These are phyloP conservation scores for Dactylellina drechsleri DNA, from an alignment of 2,329 filamentous ascomycete species.

Conservation along the genomic window DNA sequence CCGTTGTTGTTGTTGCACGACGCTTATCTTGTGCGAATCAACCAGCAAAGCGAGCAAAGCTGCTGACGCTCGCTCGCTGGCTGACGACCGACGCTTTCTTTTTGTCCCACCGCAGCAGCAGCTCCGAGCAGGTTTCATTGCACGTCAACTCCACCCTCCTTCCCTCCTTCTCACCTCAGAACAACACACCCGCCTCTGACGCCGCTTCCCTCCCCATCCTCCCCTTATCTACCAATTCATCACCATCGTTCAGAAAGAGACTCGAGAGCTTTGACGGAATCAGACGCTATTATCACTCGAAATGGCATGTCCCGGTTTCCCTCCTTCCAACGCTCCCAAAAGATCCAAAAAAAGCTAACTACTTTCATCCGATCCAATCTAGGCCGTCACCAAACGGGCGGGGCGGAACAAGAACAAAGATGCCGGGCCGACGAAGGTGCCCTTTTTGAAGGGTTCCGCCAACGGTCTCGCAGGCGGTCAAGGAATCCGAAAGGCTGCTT, in stretches of 20 bases:
- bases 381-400: conserved; percentile 70
- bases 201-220: conserved; percentile 91
- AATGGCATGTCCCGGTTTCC: conserved; percentile 29
- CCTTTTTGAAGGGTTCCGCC: conserved; percentile 58
- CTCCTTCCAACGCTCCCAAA: conserved; percentile 21
- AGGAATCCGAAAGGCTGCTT: conserved; percentile 90
- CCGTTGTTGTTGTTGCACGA: conserved; percentile 9
- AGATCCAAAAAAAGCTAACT: conserved; percentile 24
- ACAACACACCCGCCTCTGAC: conserved; percentile 96
- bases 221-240: conserved; percentile 64
- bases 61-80: conserved; percentile 19
- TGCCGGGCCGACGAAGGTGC: conserved; percentile 60
- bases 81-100: conserved; percentile 1
- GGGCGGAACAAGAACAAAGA: conserved; percentile 67
- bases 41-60: not conserved
- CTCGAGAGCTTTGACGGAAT: conserved; percentile 28
- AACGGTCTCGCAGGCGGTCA: conserved; percentile 65
- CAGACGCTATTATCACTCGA: conserved; percentile 24
- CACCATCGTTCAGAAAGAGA: conserved; percentile 24
- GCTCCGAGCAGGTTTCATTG: conserved; percentile 37
- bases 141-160: conserved; percentile 16
- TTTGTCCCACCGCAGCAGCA: too few relatives aligned
- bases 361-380: conserved; percentile 25
- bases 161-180: conserved; percentile 63
- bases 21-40: not conserved